A percentile compares a stretch with the other conserved stretches of the same genome.
phyloP scores from a whole-genome alignment of 495 filamentous ascomycete species.

The Hyaloscypha variabilis region DNA sequence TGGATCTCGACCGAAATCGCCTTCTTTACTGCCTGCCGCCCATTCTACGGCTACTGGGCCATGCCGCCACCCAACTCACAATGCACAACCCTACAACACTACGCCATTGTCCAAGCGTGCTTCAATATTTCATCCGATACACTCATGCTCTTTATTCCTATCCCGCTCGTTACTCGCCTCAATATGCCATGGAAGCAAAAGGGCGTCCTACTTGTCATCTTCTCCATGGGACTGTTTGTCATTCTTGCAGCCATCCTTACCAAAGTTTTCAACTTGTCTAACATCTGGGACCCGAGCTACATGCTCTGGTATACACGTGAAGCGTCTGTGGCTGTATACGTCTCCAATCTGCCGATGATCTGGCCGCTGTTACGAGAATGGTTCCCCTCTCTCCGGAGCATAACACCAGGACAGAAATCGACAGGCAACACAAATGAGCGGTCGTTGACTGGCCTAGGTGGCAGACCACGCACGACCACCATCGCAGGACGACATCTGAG shows the following conservation, averaged over 20 bases:
- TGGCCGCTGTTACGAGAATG: slow-evolving; percentile 43
- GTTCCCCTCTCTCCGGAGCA: slow-evolving; percentile 16
- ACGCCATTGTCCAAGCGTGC: slow-evolving; percentile 45
- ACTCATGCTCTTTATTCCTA: slow-evolving; percentile 46
- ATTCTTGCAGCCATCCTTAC: slow-evolving; percentile 47
- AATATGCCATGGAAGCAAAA: slow-evolving; percentile 44
- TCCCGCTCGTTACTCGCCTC: slow-evolving; percentile 43
- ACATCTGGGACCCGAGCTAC: slow-evolving; percentile 45
- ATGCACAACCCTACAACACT: slow-evolving; percentile 50
- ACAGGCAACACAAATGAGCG: background rate
- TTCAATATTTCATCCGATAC: slow-evolving; percentile 56
- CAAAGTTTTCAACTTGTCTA: slow-evolving; percentile 47
- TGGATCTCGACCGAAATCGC: slow-evolving; percentile 41
- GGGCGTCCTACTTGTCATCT: slow-evolving; percentile 43
- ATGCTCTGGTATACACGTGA: slow-evolving; percentile 55
- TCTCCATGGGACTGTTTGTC: slow-evolving; percentile 49
- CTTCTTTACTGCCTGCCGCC: slow-evolving; percentile 42
- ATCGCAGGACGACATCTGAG: slow-evolving; percentile 2
- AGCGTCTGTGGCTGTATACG: slow-evolving; percentile 46
- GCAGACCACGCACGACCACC: background rate
- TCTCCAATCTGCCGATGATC: slow-evolving; percentile 50
- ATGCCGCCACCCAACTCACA: slow-evolving; percentile 44
- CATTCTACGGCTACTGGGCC: slow-evolving; percentile 45
- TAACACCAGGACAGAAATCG: slow-evolving; percentile 17
- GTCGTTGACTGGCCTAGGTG: background rate